Conservation (phyloP, 208 protist species). For the Trypanosoma mega region DNA sequence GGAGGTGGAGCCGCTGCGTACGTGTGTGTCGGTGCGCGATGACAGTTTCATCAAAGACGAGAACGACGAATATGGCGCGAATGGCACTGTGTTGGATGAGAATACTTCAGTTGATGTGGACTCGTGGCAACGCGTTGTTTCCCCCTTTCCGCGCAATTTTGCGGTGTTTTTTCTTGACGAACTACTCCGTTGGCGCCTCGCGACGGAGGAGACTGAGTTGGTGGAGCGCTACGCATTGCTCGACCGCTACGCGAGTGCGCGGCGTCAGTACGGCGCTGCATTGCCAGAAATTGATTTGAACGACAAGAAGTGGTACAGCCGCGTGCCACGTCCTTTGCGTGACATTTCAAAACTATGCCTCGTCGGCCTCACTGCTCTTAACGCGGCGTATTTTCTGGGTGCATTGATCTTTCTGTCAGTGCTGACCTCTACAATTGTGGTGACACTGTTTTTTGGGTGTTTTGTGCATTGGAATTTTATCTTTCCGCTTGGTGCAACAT, state of each 20-base stretch:
- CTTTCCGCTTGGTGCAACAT: conserved; percentile 48
- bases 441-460: conserved; percentile 63
- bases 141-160: conserved; percentile 30
- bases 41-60: too few species aligned
- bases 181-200: conserved; percentile 52
- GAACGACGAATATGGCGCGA: too few species aligned
- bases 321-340: conserved; percentile 43
- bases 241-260: conserved; percentile 27
- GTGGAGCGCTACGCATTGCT: conserved; percentile 41
- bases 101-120: conserved; percentile 9
- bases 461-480: conserved; percentile 52
- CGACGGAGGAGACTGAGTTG: conserved; percentile 33
- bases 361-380: conserved; percentile 34
- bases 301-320: conserved; percentile 52
- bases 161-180: conserved; percentile 65
- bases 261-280: conserved; percentile 7
- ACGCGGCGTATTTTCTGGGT: conserved; percentile 44
- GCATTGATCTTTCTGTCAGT: conserved; percentile 52
- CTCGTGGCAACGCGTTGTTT: conserved; percentile 37
- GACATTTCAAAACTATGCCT: conserved; percentile 36
- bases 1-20: too few species aligned
- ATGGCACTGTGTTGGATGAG: neutral
- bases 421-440: conserved; percentile 36
- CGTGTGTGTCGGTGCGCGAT: too few species aligned
- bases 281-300: conserved; percentile 25